phyloP scores from a whole-genome alignment of 371 early-diverging fungal species.

The Mortierella sp. region DNA sequence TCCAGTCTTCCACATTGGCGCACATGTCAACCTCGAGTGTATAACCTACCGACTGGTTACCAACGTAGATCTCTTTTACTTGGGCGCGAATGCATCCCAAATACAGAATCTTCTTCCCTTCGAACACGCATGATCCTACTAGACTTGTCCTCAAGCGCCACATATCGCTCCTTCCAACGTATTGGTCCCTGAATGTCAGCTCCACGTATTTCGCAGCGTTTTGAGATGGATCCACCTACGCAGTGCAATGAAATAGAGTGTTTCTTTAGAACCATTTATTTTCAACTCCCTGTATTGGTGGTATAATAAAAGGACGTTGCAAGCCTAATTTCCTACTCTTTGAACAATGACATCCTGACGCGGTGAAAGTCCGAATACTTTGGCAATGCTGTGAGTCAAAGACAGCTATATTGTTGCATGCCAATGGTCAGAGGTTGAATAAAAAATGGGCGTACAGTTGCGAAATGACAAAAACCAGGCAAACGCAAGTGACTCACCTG shows the following conservation, averaged over 20 bases:
- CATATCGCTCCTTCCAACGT: conserved; percentile 95
- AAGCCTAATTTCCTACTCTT: conserved; percentile 59
- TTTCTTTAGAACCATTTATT: not conserved
- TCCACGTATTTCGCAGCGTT: conserved; percentile 88
- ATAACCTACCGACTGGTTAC: conserved; percentile 68
- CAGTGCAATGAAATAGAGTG: not conserved
- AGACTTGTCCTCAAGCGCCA: conserved; percentile 88
- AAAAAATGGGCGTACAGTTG: not conserved
- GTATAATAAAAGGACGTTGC: conserved; percentile 33
- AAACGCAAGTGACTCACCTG: conserved; percentile 38
- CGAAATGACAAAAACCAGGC: not conserved
- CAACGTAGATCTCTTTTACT: conserved; percentile 84
- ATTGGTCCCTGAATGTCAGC: conserved; percentile 91
- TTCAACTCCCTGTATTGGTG: conserved; percentile 16
- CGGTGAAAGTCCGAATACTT: conserved; percentile 67
- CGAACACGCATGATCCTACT: conserved; percentile 80
- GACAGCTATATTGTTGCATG: conserved; percentile 62
- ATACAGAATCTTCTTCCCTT: conserved; percentile 81
- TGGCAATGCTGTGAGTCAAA: conserved; percentile 69
- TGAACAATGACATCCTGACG: conserved; percentile 76
- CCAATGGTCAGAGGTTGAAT: conserved; percentile 10
- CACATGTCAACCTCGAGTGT: too few species aligned
- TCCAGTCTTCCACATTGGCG: not conserved
- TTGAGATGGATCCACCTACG: conserved; percentile 73
- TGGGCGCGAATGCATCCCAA: conserved; percentile 85